Conservation (phyloP, 352 stramenopile species). For the Phytophthora parvispora region DNA sequence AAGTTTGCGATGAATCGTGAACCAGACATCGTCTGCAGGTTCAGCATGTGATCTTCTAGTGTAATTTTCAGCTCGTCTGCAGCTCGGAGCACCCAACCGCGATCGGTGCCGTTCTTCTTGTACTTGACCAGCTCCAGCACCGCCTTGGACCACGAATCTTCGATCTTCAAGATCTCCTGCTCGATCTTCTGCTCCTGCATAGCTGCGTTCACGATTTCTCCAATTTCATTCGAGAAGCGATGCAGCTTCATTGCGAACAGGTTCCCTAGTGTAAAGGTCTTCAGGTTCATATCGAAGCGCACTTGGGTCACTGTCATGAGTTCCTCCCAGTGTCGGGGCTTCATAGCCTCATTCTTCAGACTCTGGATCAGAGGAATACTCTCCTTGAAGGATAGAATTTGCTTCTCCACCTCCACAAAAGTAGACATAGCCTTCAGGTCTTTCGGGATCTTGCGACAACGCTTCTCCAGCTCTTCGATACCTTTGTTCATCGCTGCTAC, state of each 20-base stretch:
- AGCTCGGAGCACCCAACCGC: slow-evolving; percentile 85
- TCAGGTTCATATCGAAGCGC: slow-evolving; percentile 94
- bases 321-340: slow-evolving; percentile 92
- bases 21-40: slow-evolving; percentile 92
- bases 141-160: slow-evolving; percentile 92
- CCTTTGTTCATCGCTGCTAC: slow-evolving; percentile 93
- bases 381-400: slow-evolving; percentile 95
- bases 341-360: slow-evolving; percentile 96
- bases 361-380: slow-evolving; percentile 95
- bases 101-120: slow-evolving; percentile 91
- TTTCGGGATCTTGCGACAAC: slow-evolving; percentile 92
- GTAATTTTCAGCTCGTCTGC: slow-evolving; percentile 88
- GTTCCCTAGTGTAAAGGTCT: slow-evolving; percentile 93
- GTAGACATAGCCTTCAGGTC: slow-evolving; percentile 92
- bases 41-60: slow-evolving; percentile 92
- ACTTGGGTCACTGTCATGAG: slow-evolving; percentile 93
- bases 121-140: slow-evolving; percentile 94
- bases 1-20: slow-evolving; percentile 94
- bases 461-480: slow-evolving; percentile 95
- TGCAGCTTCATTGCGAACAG: slow-evolving; percentile 95
- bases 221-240: slow-evolving; percentile 91
- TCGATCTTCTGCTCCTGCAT: slow-evolving; percentile 97
- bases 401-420: slow-evolving; percentile 93
- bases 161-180: slow-evolving; percentile 94
- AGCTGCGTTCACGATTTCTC: slow-evolving; percentile 94